Evolutionary conservation across 768 basidiomycete genomes (phyloP).

Genomic region (Boletus rex-veris): DNA sequence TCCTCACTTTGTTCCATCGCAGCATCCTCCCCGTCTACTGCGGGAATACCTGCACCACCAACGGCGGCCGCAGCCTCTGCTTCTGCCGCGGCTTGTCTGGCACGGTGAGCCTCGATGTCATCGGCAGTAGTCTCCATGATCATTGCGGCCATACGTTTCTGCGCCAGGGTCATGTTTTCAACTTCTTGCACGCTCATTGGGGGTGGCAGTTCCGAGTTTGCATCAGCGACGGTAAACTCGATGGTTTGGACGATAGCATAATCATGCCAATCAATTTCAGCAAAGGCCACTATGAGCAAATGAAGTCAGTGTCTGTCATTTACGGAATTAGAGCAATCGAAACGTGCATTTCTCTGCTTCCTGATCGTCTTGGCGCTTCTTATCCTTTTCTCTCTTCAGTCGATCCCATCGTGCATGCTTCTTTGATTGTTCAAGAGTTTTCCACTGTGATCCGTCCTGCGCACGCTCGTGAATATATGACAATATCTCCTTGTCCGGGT

Average conservation of each 20-base stretch:
- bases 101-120: conserved; percentile 79
- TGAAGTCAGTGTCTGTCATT: not conserved
- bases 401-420: conserved; percentile 89
- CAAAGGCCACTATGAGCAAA: conserved; percentile 70
- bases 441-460: conserved; percentile 68
- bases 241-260: conserved; percentile 98
- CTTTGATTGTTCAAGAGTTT: conserved; percentile 68
- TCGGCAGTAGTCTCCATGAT: conserved; percentile 94
- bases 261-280: conserved; percentile 99
- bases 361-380: conserved; percentile 83
- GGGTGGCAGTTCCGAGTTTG: conserved; percentile 87
- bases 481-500: conserved; percentile 74
- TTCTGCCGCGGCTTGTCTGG: conserved; percentile 79
- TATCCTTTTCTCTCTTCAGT: conserved; percentile 77
- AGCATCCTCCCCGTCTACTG: conserved; percentile 53
- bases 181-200: conserved; percentile 95
- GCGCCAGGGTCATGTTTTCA: conserved; percentile 93
- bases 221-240: conserved; percentile 93
- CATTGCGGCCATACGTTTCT: conserved; percentile 98
- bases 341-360: conserved; percentile 86
- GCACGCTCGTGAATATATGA: conserved; percentile 68
- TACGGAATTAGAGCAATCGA: not conserved
- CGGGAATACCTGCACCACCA: conserved; percentile 51
- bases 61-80: conserved; percentile 82
- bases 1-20: conserved; percentile 80